Conservation (phyloP, 1,284 basidiomycete genomes). For the Cutaneotrichosporon arboriforme region DNA sequence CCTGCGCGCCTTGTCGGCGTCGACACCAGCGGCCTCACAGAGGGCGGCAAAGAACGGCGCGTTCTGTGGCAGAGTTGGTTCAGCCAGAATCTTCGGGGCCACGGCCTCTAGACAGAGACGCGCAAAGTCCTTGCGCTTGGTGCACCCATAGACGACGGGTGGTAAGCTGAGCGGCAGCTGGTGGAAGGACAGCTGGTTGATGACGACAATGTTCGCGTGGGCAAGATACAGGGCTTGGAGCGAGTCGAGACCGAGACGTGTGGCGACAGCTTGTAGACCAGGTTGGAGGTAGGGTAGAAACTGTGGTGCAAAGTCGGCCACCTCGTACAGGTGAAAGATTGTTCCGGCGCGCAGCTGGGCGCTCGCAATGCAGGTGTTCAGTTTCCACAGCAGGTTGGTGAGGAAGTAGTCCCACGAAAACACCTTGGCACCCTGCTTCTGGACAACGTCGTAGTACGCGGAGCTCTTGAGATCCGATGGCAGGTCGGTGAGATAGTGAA, state of each 20-base stretch:
- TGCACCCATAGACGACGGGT: conserved; percentile 53
- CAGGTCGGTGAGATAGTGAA: conserved; percentile 30
- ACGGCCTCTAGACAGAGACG: conserved; percentile 20
- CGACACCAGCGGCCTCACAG: conserved; percentile 26
- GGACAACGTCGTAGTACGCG: conserved; percentile 25
- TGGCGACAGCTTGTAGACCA: conserved; percentile 60
- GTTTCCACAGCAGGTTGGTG: conserved; percentile 69
- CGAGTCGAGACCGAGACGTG: conserved; percentile 62
- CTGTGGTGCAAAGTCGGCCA: conserved; percentile 50
- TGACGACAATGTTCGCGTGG: conserved; percentile 66
- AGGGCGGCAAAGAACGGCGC: conserved; percentile 19
- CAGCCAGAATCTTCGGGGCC: conserved; percentile 19
- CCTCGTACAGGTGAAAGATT: conserved; percentile 81
- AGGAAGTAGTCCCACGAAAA: conserved; percentile 60
- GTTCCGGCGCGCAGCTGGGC: conserved; percentile 74
- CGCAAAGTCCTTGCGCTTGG: conserved; percentile 24
- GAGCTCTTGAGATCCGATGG: conserved; percentile 13
- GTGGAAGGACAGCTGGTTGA: conserved; percentile 28
- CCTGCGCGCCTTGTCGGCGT: conserved; percentile 6
- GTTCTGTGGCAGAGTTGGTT: neutral
- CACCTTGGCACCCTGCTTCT: conserved; percentile 15
- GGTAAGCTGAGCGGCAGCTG: conserved; percentile 63
- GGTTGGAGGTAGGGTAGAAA: conserved; percentile 62
- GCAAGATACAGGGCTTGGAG: conserved; percentile 67
- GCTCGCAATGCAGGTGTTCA: conserved; percentile 77